Evolutionary conservation across 2,329 filamentous ascomycete species (phyloP), one percentile per base, ranked within the genome.

Genomic region (Endoconidiophora polonica): DNA sequence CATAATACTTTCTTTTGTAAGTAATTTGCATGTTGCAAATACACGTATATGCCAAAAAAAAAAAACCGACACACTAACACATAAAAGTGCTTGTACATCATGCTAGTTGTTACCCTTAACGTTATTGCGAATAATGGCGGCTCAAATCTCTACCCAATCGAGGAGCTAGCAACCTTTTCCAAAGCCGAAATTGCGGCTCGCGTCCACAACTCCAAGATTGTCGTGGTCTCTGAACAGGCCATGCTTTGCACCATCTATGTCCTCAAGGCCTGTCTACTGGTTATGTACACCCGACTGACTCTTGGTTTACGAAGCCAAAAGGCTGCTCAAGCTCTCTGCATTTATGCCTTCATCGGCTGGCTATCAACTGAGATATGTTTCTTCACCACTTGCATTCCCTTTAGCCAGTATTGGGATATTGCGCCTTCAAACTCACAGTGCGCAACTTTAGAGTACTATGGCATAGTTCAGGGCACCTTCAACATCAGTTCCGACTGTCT

Each of bases 401-500:
- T 79, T 51, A 58, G 54, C 44, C 63, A 73, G 22, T 79, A 78
- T 54, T 79, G 74, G 74, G 68, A 68, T 10, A 69, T 79, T 6
- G 74, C 74, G 0, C 66, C 70, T 1, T 59, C 66, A 2, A 70
- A 71, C 55, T 63, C 46, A 14, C 74, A 79, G 65, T 79, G 75
- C 57, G 72, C 73, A 1, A 71, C 74, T 0, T 68, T 72, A 2
- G 65, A 70, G 14, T 65, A 76, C 57, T 77, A 77, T 56, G 66
- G 76, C 9, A 76, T 77, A 46, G 71, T 72, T 14, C 76, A 79
- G 52, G 69, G 72, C 1, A 65, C 68, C 3, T 70, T 80, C 58
- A 80, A 81, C 56, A 71, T 79, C 45, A 69, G 71, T 2, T 77
- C 74, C 23, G 77, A 80, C 55, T 37, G 77, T 2, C 67, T 74